phyloP scores from a whole-genome alignment of 139 green algal genomes.

The Coccomyxa sp. region DNA sequence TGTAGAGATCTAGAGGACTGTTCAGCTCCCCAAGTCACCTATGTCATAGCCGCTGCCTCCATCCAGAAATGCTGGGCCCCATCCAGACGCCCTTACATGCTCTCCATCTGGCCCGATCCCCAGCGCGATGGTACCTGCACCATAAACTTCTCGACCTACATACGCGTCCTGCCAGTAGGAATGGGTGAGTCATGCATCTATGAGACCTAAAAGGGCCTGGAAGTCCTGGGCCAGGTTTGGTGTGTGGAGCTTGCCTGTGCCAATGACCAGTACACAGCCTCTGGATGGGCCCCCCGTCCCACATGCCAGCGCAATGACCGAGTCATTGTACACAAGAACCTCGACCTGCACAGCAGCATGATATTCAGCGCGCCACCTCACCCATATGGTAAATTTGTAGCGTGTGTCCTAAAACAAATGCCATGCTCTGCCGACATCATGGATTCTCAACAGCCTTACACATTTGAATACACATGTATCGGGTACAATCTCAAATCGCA shows the following conservation, averaged over 20 bases:
- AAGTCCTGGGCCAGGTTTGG: background rate
- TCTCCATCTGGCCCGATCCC: background rate
- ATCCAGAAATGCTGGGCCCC: slow-evolving; percentile 20
- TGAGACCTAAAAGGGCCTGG: too few species aligned
- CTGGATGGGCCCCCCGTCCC: background rate
- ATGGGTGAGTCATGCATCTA: too few species aligned
- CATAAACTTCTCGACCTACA: background rate
- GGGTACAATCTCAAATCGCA: background rate
- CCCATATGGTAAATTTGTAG: too few species aligned
- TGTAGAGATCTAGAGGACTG: background rate
- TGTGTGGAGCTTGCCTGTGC: background rate
- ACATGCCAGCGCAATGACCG: background rate
- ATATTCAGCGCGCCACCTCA: too few species aligned
- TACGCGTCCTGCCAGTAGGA: too few species aligned
- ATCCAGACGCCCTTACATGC: slow-evolving; percentile 5
- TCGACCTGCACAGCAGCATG: background rate
- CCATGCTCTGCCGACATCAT: too few species aligned
- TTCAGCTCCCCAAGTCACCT: background rate
- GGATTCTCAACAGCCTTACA: background rate
- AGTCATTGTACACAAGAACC: background rate
- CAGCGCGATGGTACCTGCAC: slow-evolving; percentile 15
- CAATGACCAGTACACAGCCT: slow-evolving; percentile 2
- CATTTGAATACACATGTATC: background rate
- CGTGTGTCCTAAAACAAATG: too few species aligned
- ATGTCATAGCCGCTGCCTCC: slow-evolving; percentile 19